A percentile compares a stretch with the other conserved stretches of the same genome.
phyloP scores from a whole-genome alignment of 2,329 filamentous ascomycete species.

The Niveomyces coronatus region DNA sequence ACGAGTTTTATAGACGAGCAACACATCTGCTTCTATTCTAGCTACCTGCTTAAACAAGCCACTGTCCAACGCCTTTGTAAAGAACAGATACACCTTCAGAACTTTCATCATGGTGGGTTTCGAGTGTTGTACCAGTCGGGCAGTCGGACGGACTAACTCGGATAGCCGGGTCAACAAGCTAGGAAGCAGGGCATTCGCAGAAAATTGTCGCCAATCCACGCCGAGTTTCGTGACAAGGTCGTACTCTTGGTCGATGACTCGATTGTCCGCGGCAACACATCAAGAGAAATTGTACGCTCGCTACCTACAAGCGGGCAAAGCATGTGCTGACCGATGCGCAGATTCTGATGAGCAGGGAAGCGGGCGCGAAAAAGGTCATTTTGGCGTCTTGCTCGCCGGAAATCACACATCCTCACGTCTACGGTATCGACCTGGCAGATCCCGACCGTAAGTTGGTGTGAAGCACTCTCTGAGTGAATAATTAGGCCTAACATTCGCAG shows the following conservation, averaged over 20 bases:
- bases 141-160: too few relatives aligned
- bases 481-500: conserved; percentile 3
- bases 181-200: conserved; percentile 75
- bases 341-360: conserved; percentile 66
- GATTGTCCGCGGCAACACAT: conserved; percentile 70
- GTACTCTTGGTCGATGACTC: conserved; percentile 80
- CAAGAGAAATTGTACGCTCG: conserved; percentile 33
- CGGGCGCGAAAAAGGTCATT: conserved; percentile 70
- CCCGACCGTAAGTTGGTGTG: conserved; percentile 14
- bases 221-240: conserved; percentile 68
- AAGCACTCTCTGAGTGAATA: neutral
- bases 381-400: conserved; percentile 72
- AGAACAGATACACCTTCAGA: conserved; percentile 55
- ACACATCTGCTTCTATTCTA: conserved; percentile 65
- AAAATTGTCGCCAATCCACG: conserved; percentile 74
- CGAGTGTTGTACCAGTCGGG: too few relatives aligned
- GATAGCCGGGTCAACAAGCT: conserved; percentile 56
- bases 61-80: conserved; percentile 70
- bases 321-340: too few relatives aligned
- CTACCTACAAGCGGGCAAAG: neutral
- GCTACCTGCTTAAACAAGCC: conserved; percentile 62
- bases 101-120: conserved; percentile 52
- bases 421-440: conserved; percentile 30
- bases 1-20: conserved; percentile 53
- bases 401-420: conserved; percentile 72